Conservation (phyloP, 192 early-diverging fungal species). For the Backusella australiensis region DNA sequence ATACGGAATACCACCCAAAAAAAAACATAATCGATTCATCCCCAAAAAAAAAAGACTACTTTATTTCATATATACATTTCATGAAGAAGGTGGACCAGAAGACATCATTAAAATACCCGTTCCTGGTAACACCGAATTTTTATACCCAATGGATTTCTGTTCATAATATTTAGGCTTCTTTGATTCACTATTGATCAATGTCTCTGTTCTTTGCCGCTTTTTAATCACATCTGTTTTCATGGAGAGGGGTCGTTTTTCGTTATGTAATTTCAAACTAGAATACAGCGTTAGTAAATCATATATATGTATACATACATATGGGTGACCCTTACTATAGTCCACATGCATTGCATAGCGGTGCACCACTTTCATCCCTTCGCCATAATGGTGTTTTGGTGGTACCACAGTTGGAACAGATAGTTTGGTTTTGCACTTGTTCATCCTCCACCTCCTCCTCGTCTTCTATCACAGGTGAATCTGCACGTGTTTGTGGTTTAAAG, state of each 20-base stretch:
- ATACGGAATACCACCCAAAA: no score
- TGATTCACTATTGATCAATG: neutral
- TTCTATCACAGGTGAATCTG: neutral
- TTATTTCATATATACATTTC: neutral
- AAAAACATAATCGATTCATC: no score
- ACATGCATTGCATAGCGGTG: slow-evolving; percentile 57
- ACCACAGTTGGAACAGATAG: slow-evolving; percentile 71
- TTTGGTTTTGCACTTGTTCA: slow-evolving; percentile 23
- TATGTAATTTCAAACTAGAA: slow-evolving; percentile 32
- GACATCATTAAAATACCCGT: slow-evolving; percentile 1
- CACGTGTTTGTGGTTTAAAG: slow-evolving; percentile 64
- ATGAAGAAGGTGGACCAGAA: neutral
- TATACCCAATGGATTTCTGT: neutral
- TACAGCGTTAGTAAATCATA: neutral
- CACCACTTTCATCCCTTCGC: slow-evolving; percentile 70
- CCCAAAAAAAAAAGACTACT: no score
- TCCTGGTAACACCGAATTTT: neutral
- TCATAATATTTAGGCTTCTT: slow-evolving; percentile 13
- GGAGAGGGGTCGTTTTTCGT: slow-evolving; percentile 34
- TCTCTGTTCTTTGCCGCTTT: slow-evolving; percentile 33
- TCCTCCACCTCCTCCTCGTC: slow-evolving; percentile 14
- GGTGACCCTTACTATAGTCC: slow-evolving; percentile 45
- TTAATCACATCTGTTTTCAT: slow-evolving; percentile 39
- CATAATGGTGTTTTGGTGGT: slow-evolving; percentile 91
- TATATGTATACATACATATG: neutral